Base-by-base conservation (phyloP, 2,329 filamentous ascomycete species). In the Paraconiothyrium sp. region DNA sequence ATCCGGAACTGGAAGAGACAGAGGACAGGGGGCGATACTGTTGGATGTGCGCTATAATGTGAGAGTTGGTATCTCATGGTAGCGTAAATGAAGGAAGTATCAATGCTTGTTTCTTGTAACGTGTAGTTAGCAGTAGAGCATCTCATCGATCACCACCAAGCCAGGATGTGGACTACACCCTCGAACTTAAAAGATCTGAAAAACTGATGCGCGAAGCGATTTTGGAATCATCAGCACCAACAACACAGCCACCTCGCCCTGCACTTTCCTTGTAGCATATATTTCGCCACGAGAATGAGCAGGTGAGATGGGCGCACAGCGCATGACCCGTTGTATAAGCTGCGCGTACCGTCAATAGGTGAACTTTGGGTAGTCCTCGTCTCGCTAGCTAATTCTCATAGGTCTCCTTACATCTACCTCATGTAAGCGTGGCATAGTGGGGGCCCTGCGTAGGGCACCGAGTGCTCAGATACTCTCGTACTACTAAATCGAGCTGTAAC, bases 1-100 rank as follows among this genome's bases (percentile, higher is more conserved):
- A 60, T 57, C 58, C 58, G 6, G 58, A 60, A 24, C 57, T 60
- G 46, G 47, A 54, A n/a, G 30, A 16, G 27, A 14, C 8, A 3
- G 11, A 14, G 16, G 47, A 50, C 1, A 48, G 46, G 46, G 14
- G 47, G 6, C n/a, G 44, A 14, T 27, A 20, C 8, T 50, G 30
- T 50, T 50, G 47, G 10, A n/a, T n/a, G 47, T 50, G 47, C 20
- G 47, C 14, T 9, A 30, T 50, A 10, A 50, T 50, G 47, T 50
- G 14, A 50, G 27, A 2, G 6, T 4, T 46, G 1, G 13, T 16
- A n/a, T 4, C 5, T 20, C 16, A 5, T n/a, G 39, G 39, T 41
- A 2, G 5, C n/a, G 16, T n/a, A 41, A 1, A 16, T n/a, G 14
- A n/a, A 41, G 7, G 7, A 7, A 7, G 14, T 41, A 16, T 16